Percentiles rank a stretch among this genome's conserved stretches.
These are phyloP conservation scores for Exserohilum rostratum DNA, from an alignment of 2,329 filamentous ascomycete genomes.

Conservation along the genomic window DNA sequence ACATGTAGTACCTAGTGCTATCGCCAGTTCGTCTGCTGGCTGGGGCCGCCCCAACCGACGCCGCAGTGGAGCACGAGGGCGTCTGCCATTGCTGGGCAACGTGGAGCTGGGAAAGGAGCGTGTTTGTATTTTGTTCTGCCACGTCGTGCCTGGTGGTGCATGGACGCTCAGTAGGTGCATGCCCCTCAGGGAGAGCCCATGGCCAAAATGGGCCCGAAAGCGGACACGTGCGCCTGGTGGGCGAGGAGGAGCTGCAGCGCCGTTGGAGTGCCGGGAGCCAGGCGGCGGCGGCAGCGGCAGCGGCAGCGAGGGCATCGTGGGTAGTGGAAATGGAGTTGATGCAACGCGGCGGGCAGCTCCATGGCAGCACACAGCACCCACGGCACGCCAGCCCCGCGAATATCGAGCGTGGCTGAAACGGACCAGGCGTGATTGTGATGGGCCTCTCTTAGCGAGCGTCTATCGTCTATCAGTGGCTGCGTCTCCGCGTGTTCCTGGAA, in stretches of 20 bases:
- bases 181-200: slow-evolving; percentile 6
- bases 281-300: too few relatives aligned
- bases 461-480: slow-evolving; percentile 1
- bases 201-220: slow-evolving; percentile 2
- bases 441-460: slow-evolving; percentile 18
- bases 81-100: neutral
- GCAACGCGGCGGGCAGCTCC: too few relatives aligned
- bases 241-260: neutral
- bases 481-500: slow-evolving; percentile 22
- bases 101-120: slow-evolving; percentile 4
- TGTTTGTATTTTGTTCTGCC: slow-evolving; percentile 7
- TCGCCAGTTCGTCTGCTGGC: too few relatives aligned
- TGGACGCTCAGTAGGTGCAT: slow-evolving; percentile 3
- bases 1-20: too few relatives aligned
- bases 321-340: too few relatives aligned
- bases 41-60: neutral
- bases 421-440: slow-evolving; percentile 26
- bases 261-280: neutral
- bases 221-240: slow-evolving; percentile 12
- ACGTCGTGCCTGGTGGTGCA: slow-evolving; percentile 10
- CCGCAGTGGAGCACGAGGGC: neutral
- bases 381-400: neutral
- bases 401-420: too few relatives aligned
- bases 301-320: too few relatives aligned
- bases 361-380: too few relatives aligned